Conservation (phyloP, 2,329 filamentous ascomycete species). For the Basipetospora chlamydospora region DNA sequence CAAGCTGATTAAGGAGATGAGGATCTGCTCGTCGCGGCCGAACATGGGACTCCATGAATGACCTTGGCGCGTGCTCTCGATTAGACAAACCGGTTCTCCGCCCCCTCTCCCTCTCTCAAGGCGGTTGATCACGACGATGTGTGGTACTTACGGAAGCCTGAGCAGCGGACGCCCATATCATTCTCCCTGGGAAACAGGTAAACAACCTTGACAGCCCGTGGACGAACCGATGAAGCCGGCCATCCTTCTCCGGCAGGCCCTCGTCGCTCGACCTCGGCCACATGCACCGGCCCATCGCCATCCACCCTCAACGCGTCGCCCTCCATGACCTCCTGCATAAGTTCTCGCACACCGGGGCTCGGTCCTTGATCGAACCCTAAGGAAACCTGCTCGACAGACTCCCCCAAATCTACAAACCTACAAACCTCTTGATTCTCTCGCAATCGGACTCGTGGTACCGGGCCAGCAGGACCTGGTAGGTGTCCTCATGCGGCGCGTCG, state of each 20-base stretch:
- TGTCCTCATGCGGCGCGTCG: conserved; percentile 7
- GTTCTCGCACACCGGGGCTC: conserved; percentile 9
- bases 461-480: conserved; percentile 6
- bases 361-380: conserved; percentile 3
- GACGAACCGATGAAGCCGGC: conserved; percentile 1
- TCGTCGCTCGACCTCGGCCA: conserved; percentile 1
- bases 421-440: conserved; percentile 4
- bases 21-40: conserved; percentile 22
- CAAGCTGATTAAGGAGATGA: conserved; percentile 27
- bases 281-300: background rate
- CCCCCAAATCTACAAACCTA: conserved; percentile 7
- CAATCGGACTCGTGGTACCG: conserved; percentile 7
- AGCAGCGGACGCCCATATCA: conserved; percentile 22
- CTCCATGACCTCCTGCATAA: conserved; percentile 3
- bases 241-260: conserved; percentile 1
- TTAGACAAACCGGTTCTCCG: background rate
- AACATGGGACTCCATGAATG: conserved; percentile 28
- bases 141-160: conserved; percentile 23
- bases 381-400: background rate
- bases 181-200: conserved; percentile 14
- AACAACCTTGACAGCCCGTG: conserved; percentile 3
- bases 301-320: background rate
- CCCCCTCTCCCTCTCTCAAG: too few relatives aligned
- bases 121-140: too few relatives aligned
- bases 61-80: too few relatives aligned